Evolutionary conservation across 108 stramenopile species (phyloP).

Genomic region (Nitzschia inconspicua): DNA sequence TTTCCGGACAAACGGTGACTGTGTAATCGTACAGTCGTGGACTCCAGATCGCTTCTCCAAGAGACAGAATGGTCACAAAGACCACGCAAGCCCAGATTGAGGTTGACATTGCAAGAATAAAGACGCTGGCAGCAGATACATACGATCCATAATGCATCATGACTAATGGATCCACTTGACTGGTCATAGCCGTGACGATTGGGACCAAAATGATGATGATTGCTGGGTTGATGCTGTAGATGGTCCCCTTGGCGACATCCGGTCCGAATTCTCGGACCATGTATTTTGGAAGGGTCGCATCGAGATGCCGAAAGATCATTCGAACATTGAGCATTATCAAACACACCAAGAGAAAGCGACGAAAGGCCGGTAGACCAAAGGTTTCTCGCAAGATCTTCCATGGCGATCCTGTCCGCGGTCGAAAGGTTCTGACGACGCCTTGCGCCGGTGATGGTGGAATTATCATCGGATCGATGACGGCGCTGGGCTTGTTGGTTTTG

Average conservation of each 20-base stretch:
- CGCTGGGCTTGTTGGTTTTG: slow-evolving; percentile 6
- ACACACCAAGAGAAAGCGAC: slow-evolving; percentile 65
- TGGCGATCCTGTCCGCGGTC: slow-evolving; percentile 43
- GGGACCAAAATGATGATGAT: slow-evolving; percentile 79
- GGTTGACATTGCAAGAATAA: slow-evolving; percentile 65
- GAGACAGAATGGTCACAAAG: slow-evolving; percentile 65
- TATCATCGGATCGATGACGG: neutral
- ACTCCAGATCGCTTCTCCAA: slow-evolving; percentile 83
- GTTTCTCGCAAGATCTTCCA: slow-evolving; percentile 51
- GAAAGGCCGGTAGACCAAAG: slow-evolving; percentile 55
- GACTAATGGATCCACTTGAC: slow-evolving; percentile 52
- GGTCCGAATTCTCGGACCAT: slow-evolving; percentile 79
- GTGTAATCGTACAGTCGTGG: slow-evolving; percentile 81
- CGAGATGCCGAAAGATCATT: slow-evolving; percentile 83
- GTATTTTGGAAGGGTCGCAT: slow-evolving; percentile 84
- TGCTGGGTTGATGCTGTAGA: slow-evolving; percentile 79
- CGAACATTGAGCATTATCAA: slow-evolving; percentile 81
- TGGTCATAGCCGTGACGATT: slow-evolving; percentile 67
- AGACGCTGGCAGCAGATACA: slow-evolving; percentile 65
- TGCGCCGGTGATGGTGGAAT: neutral
- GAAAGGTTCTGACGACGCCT: slow-evolving; percentile 40
- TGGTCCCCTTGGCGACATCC: slow-evolving; percentile 64
- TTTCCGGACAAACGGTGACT: slow-evolving; percentile 64
- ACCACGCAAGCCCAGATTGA: slow-evolving; percentile 55
- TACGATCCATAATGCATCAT: slow-evolving; percentile 81